Evolutionary conservation across 306 rosid species (phyloP).

Genomic region (Astragalus membranaceus): DNA sequence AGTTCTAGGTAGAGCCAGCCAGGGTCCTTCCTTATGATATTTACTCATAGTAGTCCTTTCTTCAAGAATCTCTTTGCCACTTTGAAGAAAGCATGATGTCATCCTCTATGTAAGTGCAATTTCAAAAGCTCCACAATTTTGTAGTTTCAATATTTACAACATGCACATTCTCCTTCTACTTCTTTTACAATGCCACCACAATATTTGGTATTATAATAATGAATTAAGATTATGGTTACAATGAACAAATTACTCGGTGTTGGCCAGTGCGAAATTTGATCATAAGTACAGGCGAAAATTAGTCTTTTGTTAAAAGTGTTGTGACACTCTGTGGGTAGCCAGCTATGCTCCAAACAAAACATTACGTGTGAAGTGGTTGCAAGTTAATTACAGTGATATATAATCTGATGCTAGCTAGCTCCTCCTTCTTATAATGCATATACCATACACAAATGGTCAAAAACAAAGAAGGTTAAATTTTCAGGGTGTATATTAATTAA

Average conservation of each 20-base stretch:
- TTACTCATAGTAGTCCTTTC: neutral
- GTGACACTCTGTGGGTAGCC: no score
- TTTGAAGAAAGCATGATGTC: constrained; percentile 21
- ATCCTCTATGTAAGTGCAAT: constrained; percentile 21
- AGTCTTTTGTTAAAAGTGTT: no score
- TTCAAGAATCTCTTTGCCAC: neutral
- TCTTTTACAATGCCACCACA: no score
- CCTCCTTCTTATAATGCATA: neutral
- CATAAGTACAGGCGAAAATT: no score
- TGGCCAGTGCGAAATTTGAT: no score
- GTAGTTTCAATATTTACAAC: neutral
- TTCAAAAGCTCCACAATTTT: neutral
- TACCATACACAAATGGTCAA: neutral
- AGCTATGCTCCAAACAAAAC: no score
- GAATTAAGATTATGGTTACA: neutral
- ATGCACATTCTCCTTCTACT: neutral
- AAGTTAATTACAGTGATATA: neutral
- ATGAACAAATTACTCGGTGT: no score
- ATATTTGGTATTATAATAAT: neutral
- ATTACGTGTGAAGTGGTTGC: constrained; percentile 16
- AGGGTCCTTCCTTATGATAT: neutral
- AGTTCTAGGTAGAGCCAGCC: constrained; percentile 5
- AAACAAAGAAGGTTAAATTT: neutral
- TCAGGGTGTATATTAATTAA: neutral
- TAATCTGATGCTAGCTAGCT: neutral